Percentiles rank a stretch among this genome's conserved stretches.
These are phyloP conservation scores for Penicillium glabrum DNA, from an alignment of 2,329 filamentous ascomycete species.

Conservation along the genomic window DNA sequence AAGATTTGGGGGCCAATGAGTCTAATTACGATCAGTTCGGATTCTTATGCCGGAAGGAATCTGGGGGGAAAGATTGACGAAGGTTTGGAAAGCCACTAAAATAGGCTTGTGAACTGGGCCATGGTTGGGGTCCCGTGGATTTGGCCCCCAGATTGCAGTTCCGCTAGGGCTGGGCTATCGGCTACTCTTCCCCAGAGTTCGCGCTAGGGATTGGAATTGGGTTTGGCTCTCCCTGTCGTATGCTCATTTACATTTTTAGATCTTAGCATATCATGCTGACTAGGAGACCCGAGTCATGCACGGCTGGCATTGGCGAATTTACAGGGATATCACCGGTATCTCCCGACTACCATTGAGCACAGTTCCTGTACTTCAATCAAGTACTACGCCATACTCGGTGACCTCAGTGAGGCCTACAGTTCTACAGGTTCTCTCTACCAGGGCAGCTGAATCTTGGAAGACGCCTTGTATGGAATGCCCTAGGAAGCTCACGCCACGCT, in stretches of 20 bases:
- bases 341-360: not conserved
- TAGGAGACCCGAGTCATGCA: not conserved
- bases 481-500: constrained; percentile 19
- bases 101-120: not conserved
- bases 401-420: not conserved
- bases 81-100: not conserved
- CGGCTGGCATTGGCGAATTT: not conserved
- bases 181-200: not conserved
- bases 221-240: not conserved
- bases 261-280: not conserved
- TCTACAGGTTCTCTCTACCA: not conserved
- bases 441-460: not conserved
- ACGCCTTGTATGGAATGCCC: constrained; percentile 12
- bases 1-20: not conserved
- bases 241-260: not conserved
- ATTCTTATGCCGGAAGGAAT: not conserved
- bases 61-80: not conserved
- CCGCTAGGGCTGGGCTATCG: not conserved
- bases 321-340: not conserved
- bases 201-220: not conserved
- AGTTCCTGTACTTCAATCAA: not conserved
- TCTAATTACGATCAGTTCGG: not conserved
- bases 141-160: not conserved
- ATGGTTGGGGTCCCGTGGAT: not conserved
- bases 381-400: not conserved